A percentile compares a stretch with the other conserved stretches of the same genome.
Conservation (phyloP, 306 rosid genomes). For the Abrus pulchellus region DNA sequence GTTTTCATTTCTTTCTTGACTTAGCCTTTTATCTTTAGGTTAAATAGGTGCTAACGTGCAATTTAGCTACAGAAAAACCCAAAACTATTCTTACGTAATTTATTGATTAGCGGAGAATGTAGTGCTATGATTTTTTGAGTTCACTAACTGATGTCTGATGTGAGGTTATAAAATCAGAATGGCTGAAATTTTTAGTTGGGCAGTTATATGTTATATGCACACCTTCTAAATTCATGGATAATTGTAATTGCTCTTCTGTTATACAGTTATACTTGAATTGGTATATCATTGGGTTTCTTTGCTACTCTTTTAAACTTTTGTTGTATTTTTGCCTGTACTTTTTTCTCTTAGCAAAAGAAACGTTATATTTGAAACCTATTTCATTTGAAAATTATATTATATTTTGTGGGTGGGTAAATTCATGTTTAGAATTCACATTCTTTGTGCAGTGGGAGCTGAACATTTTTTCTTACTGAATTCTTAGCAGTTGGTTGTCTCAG, state of each 20-base stretch:
- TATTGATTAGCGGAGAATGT: background rate
- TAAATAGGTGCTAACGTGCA: background rate
- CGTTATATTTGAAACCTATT: constrained; percentile 12
- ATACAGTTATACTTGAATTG: background rate
- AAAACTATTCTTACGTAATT: background rate
- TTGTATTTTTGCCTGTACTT: background rate
- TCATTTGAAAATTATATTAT: constrained; percentile 28
- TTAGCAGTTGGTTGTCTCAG: background rate
- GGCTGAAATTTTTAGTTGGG: background rate
- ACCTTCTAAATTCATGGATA: background rate
- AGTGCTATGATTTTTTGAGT: background rate
- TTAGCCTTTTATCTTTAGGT: background rate
- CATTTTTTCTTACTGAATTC: background rate
- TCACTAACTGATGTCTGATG: background rate
- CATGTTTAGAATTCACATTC: constrained; percentile 10
- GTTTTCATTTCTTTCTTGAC: constrained; percentile 3
- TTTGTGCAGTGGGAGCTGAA: constrained; percentile 21
- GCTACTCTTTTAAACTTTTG: background rate
- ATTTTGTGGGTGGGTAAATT: constrained; percentile 33
- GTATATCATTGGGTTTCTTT: background rate
- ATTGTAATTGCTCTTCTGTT: constrained; percentile 12
- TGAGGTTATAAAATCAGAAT: background rate
- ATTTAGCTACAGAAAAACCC: background rate
- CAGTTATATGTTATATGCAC: constrained; percentile 1
- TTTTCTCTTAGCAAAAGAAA: background rate